Evolutionary conservation across 2,329 filamentous ascomycete species (phyloP).

Genomic region (Beauveria asiatica): DNA sequence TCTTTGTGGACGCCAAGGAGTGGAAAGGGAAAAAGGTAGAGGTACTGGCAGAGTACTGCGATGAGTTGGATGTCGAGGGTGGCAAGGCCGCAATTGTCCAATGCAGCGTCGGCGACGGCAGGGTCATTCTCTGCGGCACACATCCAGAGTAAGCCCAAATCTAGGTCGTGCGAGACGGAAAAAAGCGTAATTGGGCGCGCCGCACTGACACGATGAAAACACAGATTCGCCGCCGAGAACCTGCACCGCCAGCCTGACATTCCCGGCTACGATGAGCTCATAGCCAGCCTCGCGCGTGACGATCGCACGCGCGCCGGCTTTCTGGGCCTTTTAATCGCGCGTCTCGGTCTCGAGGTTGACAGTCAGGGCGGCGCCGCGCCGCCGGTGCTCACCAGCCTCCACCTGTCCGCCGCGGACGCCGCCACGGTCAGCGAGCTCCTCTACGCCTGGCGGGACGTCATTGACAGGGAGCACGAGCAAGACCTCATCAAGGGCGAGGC

Average conservation of each 20-base stretch:
- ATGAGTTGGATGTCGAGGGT: slow-evolving; percentile 66
- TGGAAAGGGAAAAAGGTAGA: slow-evolving; percentile 59
- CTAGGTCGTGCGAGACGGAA: too few species aligned
- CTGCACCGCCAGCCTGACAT: slow-evolving; percentile 59
- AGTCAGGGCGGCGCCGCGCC: slow-evolving; percentile 57
- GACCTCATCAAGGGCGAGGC: slow-evolving; percentile 72
- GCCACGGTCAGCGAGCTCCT: slow-evolving; percentile 61
- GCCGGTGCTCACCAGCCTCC: slow-evolving; percentile 72
- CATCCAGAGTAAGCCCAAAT: slow-evolving; percentile 67
- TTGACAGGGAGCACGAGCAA: slow-evolving; percentile 55
- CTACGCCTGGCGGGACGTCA: slow-evolving; percentile 55
- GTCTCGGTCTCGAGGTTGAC: slow-evolving; percentile 73
- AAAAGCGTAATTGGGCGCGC: neutral
- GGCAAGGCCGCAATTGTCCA: slow-evolving; percentile 77
- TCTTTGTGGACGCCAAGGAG: slow-evolving; percentile 73
- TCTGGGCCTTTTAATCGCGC: slow-evolving; percentile 67
- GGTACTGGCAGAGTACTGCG: slow-evolving; percentile 71
- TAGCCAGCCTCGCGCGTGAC: slow-evolving; percentile 58
- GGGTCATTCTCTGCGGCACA: slow-evolving; percentile 71
- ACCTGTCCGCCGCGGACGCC: slow-evolving; percentile 64
- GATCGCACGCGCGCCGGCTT: slow-evolving; percentile 66
- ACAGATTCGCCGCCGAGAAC: slow-evolving; percentile 74
- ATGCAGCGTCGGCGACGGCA: slow-evolving; percentile 73
- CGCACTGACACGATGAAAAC: slow-evolving; percentile 10
- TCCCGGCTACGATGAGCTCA: slow-evolving; percentile 61